These are phyloP conservation scores for Aegilops sharonensis DNA, from an alignment of 176 grass and related monocot genomes.

Conservation along the genomic window DNA sequence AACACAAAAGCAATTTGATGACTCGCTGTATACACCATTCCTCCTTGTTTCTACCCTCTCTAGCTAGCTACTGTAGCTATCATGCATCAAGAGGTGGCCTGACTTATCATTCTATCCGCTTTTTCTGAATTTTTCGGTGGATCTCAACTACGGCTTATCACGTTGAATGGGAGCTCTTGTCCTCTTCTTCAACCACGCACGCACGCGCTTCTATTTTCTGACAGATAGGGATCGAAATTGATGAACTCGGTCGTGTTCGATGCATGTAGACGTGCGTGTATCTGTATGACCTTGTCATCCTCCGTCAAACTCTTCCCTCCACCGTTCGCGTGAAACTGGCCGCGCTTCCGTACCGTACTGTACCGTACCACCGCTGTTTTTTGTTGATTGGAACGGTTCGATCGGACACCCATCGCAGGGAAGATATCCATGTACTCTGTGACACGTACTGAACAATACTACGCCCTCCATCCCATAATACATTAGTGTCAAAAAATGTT, in stretches of 20 bases:
- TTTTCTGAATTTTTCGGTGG: constrained; percentile 15
- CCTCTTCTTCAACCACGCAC: neutral
- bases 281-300: neutral
- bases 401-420: no score
- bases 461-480: no score
- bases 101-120: constrained; percentile 30
- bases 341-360: neutral
- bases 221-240: neutral
- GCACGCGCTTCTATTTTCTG: constrained; percentile 27
- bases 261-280: constrained; percentile 28
- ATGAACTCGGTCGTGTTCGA: neutral
- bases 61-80: neutral
- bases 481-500: no score
- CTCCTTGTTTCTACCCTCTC: neutral
- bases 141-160: constrained; percentile 30
- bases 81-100: constrained; percentile 41
- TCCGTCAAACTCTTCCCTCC: neutral
- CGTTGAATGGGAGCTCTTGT: neutral
- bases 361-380: neutral
- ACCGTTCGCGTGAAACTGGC: constrained; percentile 5
- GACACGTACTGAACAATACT: no score
- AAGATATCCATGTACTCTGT: no score
- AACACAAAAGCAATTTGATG: neutral
- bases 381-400: neutral
- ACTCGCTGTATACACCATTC: constrained; percentile 7